Base-by-base conservation (phyloP, 192 early-diverging fungal genomes). In the Gryganskiella cystojenkinii region DNA sequence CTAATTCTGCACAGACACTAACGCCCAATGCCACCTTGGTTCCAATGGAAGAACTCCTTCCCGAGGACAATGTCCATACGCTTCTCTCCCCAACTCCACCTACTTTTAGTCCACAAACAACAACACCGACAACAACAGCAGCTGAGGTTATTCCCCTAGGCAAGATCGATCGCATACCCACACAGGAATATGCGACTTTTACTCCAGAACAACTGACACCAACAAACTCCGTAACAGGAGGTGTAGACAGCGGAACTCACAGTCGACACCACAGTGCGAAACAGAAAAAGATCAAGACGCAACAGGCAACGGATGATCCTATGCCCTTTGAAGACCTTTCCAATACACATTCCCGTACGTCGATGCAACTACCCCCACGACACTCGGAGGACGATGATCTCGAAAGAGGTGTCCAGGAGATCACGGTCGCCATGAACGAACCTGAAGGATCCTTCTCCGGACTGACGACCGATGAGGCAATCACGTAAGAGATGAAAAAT, bases 351-450 rank as follows among this genome's bases (percentile, higher is more conserved):
- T n/a, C n/a, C 33, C 40, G 28, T 2, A 3, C n/a, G 27, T 64
- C 71, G 9, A 33, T 20, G 14, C 49, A 49, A 13, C 14, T 24
- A 3, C 64, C 49, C 8, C n/a, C n/a, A n/a, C 56, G 64, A 17
- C 71, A 55, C 6, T 75, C 71, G 25, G 71, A 67, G 35, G 71
- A 75, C 34, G 71, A 75, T 50, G 71, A 75, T 56, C 64, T 75
- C 4, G 71, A 75, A 17, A 33, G 71, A 22, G 64, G 64, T 2
- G 44, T 61, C 8, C 71, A 56, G 17, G 71, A 75, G 37, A 75
- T 75, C 44, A 49, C 51, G 17, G 15, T 67, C 15, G 63, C 71
- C 3, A 59, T 75, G 57, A 73, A 64, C n/a, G 71, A 67, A 24
- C 64, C 64, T 22, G 64, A 67, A 20, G 71, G 71, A 40, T 75